Conservation (phyloP, 1,284 basidiomycete genomes). For the Cryptococcus depauperatus region DNA sequence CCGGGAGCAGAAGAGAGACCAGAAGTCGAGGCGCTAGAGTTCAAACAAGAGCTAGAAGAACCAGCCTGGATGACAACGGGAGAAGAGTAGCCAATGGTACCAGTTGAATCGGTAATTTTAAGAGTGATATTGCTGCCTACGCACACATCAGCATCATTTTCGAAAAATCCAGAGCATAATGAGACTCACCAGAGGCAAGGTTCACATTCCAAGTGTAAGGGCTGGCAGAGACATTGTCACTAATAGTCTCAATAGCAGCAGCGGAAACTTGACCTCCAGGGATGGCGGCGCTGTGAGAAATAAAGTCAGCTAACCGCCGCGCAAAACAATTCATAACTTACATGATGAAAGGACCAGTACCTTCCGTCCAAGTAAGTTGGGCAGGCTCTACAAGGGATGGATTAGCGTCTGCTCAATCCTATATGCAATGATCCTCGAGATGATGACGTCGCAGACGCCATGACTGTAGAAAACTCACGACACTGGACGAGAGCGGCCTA, state of each 20-base stretch:
- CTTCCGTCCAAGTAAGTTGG: constrained; percentile 27
- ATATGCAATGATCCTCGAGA: no score
- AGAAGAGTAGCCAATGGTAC: constrained; percentile 30
- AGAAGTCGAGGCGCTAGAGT: constrained; percentile 19
- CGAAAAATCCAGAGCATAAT: background rate
- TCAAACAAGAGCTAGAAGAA: constrained; percentile 25
- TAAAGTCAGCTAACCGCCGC: background rate
- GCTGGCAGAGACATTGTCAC: constrained; percentile 13
- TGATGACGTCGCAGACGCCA: background rate
- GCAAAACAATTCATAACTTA: constrained; percentile 19
- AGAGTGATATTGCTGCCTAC: constrained; percentile 32
- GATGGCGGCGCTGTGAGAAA: constrained; percentile 28
- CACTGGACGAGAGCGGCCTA: constrained; percentile 35
- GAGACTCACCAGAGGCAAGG: constrained; percentile 24
- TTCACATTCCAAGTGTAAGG: constrained; percentile 37
- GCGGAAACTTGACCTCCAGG: constrained; percentile 33
- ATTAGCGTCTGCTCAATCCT: no score
- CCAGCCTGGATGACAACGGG: constrained; percentile 31
- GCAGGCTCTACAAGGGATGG: no score
- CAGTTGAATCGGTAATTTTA: constrained; percentile 31
- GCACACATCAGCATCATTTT: background rate
- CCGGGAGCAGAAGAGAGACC: constrained; percentile 18
- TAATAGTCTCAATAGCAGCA: constrained; percentile 26
- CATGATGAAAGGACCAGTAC: constrained; percentile 37
- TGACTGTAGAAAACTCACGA: constrained; percentile 25